Evolutionary conservation across 2,329 filamentous ascomycete genomes (phyloP).

Genomic region (Gnomoniopsis smithogilvyi): DNA sequence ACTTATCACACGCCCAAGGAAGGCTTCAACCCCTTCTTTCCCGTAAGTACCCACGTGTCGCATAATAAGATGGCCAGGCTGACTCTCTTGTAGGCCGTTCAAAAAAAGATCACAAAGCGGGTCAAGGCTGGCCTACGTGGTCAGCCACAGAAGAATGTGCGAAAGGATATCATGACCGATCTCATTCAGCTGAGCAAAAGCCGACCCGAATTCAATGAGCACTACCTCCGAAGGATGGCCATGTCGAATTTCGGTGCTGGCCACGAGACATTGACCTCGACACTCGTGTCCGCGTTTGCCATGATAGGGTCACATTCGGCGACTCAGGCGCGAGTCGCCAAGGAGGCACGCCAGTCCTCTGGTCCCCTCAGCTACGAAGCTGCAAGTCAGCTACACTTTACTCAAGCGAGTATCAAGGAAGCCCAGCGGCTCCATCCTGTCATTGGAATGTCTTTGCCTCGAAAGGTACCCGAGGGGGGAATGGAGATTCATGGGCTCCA

Average conservation of each 20-base stretch:
- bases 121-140: constrained; percentile 19
- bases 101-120: constrained; percentile 25
- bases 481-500: constrained; percentile 35
- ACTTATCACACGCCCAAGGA: constrained; percentile 39
- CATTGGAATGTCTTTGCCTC: constrained; percentile 48
- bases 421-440: constrained; percentile 49
- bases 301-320: constrained; percentile 40
- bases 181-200: constrained; percentile 43
- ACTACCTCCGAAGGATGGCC: constrained; percentile 48
- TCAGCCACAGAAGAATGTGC: constrained; percentile 25
- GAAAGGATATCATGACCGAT: constrained; percentile 42
- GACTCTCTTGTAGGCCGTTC: constrained; percentile 22
- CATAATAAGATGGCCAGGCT: neutral
- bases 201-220: constrained; percentile 43
- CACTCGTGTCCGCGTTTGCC: constrained; percentile 45
- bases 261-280: constrained; percentile 52
- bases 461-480: constrained; percentile 37
- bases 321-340: constrained; percentile 29
- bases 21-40: constrained; percentile 47
- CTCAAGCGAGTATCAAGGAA: constrained; percentile 47
- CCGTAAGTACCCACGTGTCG: constrained; percentile 30
- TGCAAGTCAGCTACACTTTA: constrained; percentile 29
- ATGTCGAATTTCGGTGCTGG: constrained; percentile 55
- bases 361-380: constrained; percentile 24
- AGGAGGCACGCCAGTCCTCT: constrained; percentile 24